phyloP scores from a whole-genome alignment of 495 filamentous ascomycete genomes.

The Apodospora peruviana region DNA sequence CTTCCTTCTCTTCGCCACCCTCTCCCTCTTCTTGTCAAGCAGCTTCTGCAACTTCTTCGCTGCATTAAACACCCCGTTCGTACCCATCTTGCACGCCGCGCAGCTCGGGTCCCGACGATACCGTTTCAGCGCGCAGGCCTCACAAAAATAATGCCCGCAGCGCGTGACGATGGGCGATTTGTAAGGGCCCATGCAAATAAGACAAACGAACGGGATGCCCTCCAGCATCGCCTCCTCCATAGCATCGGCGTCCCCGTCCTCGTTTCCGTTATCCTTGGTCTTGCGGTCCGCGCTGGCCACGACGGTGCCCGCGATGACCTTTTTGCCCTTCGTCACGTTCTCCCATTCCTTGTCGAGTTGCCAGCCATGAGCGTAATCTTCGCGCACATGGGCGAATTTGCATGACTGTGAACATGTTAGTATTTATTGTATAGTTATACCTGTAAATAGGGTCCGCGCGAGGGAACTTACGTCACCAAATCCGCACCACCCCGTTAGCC shows the following conservation, averaged over 20 bases:
- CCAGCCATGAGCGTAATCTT: conserved; percentile 92
- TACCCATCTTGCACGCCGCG: conserved; percentile 77
- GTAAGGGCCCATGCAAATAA: conserved; percentile 82
- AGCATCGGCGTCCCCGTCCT: conserved; percentile 48
- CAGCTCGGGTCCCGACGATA: conserved; percentile 77
- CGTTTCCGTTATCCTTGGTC: conserved; percentile 28
- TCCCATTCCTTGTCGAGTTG: conserved; percentile 95
- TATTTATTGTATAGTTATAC: background rate
- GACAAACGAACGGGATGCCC: conserved; percentile 91
- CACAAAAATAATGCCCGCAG: conserved; percentile 95
- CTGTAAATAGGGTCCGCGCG: too few relatives aligned
- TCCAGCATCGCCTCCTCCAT: conserved; percentile 74
- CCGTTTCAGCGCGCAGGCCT: conserved; percentile 75
- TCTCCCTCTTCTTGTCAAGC: conserved; percentile 75
- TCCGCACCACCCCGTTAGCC: too few relatives aligned
- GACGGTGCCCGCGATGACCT: conserved; percentile 54
- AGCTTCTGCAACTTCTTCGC: conserved; percentile 79
- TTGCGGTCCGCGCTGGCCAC: conserved; percentile 55
- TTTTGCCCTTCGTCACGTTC: conserved; percentile 69
- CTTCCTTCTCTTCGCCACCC: conserved; percentile 59
- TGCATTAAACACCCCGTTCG: conserved; percentile 82
- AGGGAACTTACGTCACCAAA: conserved; percentile 1
- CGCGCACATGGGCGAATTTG: conserved; percentile 81
- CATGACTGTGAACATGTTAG: conserved; percentile 67
- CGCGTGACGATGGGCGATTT: conserved; percentile 78